Base-by-base conservation (phyloP, 169 alveolate species). In the Eimeria sp. region DNA sequence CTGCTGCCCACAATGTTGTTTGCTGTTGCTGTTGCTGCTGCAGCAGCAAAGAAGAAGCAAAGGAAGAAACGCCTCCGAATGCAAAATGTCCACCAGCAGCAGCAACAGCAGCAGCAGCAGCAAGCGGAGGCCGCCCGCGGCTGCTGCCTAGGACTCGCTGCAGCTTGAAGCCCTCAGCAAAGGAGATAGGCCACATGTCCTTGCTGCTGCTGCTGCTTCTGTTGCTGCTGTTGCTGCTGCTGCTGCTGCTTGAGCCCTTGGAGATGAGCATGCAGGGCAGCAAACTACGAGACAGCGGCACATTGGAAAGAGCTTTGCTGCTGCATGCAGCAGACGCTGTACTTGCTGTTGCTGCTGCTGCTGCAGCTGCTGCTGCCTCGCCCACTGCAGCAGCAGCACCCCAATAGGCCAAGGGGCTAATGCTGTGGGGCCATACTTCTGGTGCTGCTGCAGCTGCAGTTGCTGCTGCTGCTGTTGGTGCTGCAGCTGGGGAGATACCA, bases 201-300 rank as follows among this genome's bases (percentile, higher is more conserved):
- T 43, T 30, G 87, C 87, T 76, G 87, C 87, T 76, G 87, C 87
- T 76, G 87, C 87, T 43, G 65, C 89, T 78, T 40, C 67, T 78
- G 89, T 67, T 78, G 89, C 89, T 47, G 45, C 89, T 78, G 89
- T 45, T 76, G 88, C 65, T 76, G 88, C 63, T 80, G 47, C 89
- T 80, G 89, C 89, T 80, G 30, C 89, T 80, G 89, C 67, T 80
- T 13, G 47, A 6, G 70, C 49, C 70, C 20, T 45, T 80, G 34
- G 87, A 43, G 49, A n/a, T 76, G 13, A 76, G 87, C 58, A 20
- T 43, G 61, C 63, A 49, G 18, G 87, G 63, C 49, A 76, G 87
- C 87, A 76, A 16, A 76, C 87, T 76, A n/a, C 87, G 7, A 14
- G 87, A 76, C 87, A 76, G 20, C 16, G 87, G 87, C 7, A 47